Evolutionary conservation across 495 filamentous ascomycete genomes (phyloP).

Genomic region (Mycothermus thermophilus): DNA sequence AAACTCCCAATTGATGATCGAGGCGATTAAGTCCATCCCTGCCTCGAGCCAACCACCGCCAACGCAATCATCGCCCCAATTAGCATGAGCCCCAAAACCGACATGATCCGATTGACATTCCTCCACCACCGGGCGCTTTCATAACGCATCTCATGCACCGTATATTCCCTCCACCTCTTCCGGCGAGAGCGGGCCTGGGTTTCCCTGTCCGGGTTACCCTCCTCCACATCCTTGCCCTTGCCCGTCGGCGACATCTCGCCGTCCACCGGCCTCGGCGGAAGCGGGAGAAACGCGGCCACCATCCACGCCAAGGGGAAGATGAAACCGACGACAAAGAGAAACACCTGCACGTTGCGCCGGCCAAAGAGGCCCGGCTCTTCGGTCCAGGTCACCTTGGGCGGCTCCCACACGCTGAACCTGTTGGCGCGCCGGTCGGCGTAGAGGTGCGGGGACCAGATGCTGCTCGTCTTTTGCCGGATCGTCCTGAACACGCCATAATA

Average conservation of each 20-base stretch:
- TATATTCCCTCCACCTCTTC: constrained; percentile 22
- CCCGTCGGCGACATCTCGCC: constrained; percentile 30
- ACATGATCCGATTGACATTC: constrained; percentile 78
- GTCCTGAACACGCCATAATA: constrained; percentile 15
- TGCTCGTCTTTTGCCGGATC: constrained; percentile 36
- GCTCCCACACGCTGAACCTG: constrained; percentile 47
- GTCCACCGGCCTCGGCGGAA: constrained; percentile 44
- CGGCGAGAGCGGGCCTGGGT: constrained; percentile 20
- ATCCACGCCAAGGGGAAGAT: constrained; percentile 83
- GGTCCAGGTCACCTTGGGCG: constrained; percentile 55
- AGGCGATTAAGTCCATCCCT: too few species aligned
- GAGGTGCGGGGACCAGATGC: constrained; percentile 65
- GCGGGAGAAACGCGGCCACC: constrained; percentile 64
- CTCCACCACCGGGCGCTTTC: constrained; percentile 89
- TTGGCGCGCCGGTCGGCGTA: constrained; percentile 45
- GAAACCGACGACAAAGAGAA: constrained; percentile 82
- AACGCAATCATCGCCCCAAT: constrained; percentile 59
- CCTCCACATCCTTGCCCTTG: not conserved
- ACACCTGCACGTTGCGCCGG: constrained; percentile 64
- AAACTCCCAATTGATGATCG: too few species aligned
- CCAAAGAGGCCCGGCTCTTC: constrained; percentile 45
- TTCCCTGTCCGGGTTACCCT: constrained; percentile 3
- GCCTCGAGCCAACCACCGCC: constrained; percentile 40
- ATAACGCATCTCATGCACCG: constrained; percentile 48
- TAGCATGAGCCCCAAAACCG: constrained; percentile 60